A percentile compares a stretch with the other conserved stretches of the same genome.
These are phyloP conservation scores for Sporisorium scitamineum DNA, from an alignment of 1,284 basidiomycete genomes.

Conservation along the genomic window DNA sequence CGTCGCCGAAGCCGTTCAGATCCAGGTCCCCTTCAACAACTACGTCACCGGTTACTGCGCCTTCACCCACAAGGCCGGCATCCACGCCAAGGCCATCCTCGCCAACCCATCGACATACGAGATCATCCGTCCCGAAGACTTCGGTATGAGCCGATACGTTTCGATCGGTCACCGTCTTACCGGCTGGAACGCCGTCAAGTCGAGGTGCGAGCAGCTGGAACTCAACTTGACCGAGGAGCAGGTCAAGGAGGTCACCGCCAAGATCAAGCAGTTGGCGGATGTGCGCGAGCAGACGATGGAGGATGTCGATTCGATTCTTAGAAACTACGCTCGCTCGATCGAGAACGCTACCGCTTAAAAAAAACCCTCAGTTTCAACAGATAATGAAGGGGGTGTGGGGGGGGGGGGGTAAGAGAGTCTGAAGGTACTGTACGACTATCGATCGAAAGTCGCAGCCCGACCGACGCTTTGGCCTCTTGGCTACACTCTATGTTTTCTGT, in stretches of 20 bases:
- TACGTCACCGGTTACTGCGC: conserved; percentile 91
- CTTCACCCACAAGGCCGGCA: conserved; percentile 99
- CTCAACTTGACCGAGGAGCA: conserved; percentile 86
- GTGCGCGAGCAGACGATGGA: conserved; percentile 99
- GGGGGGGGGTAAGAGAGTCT: too few relatives aligned
- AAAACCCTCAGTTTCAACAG: not conserved
- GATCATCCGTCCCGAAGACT: conserved; percentile 78
- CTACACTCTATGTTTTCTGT: too few relatives aligned
- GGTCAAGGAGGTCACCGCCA: conserved; percentile 93
- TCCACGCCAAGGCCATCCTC: conserved; percentile 99
- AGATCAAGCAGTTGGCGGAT: conserved; percentile 99
- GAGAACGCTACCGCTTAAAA: conserved; percentile 42
- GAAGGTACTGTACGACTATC: too few relatives aligned
- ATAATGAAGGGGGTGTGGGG: too few relatives aligned
- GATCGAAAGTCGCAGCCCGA: too few relatives aligned
- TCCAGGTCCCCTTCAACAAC: conserved; percentile 98
- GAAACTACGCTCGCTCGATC: conserved; percentile 73
- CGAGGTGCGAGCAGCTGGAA: conserved; percentile 95
- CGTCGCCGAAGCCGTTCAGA: conserved; percentile 97
- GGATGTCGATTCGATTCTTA: conserved; percentile 95
- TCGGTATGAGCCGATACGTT: conserved; percentile 96
- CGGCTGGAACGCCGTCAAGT: conserved; percentile 99
- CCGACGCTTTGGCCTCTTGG: too few relatives aligned
- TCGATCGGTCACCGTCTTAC: conserved; percentile 98
- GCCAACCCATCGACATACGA: conserved; percentile 97